A percentile compares a stretch with the other conserved stretches of the same genome.
phyloP scores from a whole-genome alignment of 1,284 basidiomycete genomes.

The Meira nashicola region DNA sequence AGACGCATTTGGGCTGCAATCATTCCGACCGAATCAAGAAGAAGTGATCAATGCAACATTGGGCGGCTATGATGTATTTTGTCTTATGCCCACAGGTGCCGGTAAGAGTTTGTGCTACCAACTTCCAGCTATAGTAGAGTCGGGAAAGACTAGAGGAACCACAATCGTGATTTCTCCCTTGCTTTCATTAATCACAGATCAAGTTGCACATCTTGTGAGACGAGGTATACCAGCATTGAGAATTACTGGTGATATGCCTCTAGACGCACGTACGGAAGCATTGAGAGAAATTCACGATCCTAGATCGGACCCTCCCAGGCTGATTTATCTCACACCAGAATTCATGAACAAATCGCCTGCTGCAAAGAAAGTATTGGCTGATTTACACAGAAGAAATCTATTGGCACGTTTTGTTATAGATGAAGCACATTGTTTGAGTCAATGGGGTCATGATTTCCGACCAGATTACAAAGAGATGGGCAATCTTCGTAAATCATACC shows the following conservation, averaged over 20 bases:
- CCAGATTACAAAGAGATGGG: conserved; percentile 60
- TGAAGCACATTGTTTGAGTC: conserved; percentile 58
- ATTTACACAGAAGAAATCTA: conserved; percentile 61
- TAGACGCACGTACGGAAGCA: conserved; percentile 53
- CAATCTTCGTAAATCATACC: conserved; percentile 67
- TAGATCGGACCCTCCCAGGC: conserved; percentile 48
- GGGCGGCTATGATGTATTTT: conserved; percentile 78
- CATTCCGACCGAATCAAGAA: conserved; percentile 78
- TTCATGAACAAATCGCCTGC: conserved; percentile 62
- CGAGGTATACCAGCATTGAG: conserved; percentile 69
- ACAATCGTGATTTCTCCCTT: conserved; percentile 89
- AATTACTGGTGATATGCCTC: conserved; percentile 63
- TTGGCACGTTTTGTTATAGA: conserved; percentile 88
- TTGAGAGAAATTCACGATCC: conserved; percentile 55
- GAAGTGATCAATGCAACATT: conserved; percentile 79
- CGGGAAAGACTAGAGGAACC: conserved; percentile 70
- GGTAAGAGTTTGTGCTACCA: conserved; percentile 71
- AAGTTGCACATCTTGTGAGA: conserved; percentile 67
- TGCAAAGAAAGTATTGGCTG: conserved; percentile 62
- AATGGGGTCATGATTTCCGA: conserved; percentile 15
- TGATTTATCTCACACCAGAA: conserved; percentile 93
- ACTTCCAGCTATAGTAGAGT: conserved; percentile 75
- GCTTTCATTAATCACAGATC: conserved; percentile 83
- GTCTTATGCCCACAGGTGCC: conserved; percentile 94
- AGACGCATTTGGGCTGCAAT: conserved; percentile 64